Evolutionary conservation across 805 yeast genomes (phyloP).

Genomic region (Starmera quercuum): DNA sequence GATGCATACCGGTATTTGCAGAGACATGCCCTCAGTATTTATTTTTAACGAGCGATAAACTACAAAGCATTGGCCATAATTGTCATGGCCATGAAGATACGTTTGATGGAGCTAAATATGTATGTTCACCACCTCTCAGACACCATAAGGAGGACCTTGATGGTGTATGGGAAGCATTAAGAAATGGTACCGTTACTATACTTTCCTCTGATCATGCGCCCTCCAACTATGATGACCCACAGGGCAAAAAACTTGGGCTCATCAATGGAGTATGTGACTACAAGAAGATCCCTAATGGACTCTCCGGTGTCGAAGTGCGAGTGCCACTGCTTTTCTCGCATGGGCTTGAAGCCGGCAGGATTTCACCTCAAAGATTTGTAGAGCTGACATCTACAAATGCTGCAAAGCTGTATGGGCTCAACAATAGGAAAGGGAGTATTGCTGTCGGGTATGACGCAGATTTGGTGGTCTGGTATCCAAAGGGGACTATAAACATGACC

Average conservation of each 20-base stretch:
- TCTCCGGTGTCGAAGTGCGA: conserved; percentile 43
- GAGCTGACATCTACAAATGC: conserved; percentile 39
- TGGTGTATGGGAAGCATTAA: conserved; percentile 37
- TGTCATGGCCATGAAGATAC: conserved; percentile 19
- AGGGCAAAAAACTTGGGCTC: conserved; percentile 36
- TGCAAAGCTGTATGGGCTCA: conserved; percentile 37
- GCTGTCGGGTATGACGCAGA: conserved; percentile 43
- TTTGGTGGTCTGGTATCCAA: conserved; percentile 40
- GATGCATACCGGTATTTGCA: conserved; percentile 34
- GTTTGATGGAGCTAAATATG: conserved; percentile 41
- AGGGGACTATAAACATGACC: conserved; percentile 19
- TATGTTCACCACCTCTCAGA: conserved; percentile 44
- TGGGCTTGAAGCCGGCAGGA: conserved; percentile 34
- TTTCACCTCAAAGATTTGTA: conserved; percentile 34
- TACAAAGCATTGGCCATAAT: conserved; percentile 21
- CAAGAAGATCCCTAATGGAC: conserved; percentile 38
- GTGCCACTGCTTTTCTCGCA: conserved; percentile 34
- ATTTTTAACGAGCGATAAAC: conserved; percentile 31
- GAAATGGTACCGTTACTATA: conserved; percentile 40
- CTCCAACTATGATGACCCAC: conserved; percentile 30
- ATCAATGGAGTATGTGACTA: conserved; percentile 32
- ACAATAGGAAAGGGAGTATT: conserved; percentile 32
- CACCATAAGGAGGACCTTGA: conserved; percentile 29
- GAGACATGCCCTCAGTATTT: conserved; percentile 47
- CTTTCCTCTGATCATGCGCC: conserved; percentile 42